These are phyloP conservation scores for Umbilicus rupestris DNA, from an alignment of 164 flowering plant genomes.

Conservation along the genomic window DNA sequence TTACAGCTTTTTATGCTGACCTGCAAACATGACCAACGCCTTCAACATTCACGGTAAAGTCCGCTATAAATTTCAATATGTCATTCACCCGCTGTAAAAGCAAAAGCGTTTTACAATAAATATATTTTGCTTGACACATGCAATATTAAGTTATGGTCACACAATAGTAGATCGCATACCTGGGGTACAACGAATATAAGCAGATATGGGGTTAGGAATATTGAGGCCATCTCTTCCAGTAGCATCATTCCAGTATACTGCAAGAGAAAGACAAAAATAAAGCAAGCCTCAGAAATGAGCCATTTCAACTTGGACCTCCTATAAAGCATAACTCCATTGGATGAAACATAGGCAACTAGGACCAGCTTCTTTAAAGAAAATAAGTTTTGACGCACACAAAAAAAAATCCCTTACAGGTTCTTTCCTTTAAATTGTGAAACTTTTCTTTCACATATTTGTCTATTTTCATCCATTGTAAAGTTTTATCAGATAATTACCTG, in stretches of 20 bases:
- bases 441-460: background rate
- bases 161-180: conserved; percentile 29
- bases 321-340: background rate
- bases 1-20: conserved; percentile 19
- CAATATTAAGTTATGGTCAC: background rate
- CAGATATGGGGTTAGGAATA: conserved; percentile 81
- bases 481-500: conserved; percentile 42
- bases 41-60: conserved; percentile 75
- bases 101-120: conserved; percentile 7
- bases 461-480: background rate
- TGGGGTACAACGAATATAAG: conserved; percentile 81
- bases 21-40: conserved; percentile 99
- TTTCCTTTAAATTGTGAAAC: background rate
- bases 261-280: conserved; percentile 14
- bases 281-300: conserved; percentile 6
- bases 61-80: conserved; percentile 79
- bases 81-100: conserved; percentile 79
- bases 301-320: background rate
- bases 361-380: background rate
- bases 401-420: background rate
- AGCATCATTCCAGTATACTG: conserved; percentile 97
- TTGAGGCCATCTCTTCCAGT: conserved; percentile 97
- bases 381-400: background rate
- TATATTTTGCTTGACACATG: background rate
- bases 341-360: background rate